Evolutionary conservation across 2,329 filamentous ascomycete species (phyloP).

Genomic region (Diaporthe citri): DNA sequence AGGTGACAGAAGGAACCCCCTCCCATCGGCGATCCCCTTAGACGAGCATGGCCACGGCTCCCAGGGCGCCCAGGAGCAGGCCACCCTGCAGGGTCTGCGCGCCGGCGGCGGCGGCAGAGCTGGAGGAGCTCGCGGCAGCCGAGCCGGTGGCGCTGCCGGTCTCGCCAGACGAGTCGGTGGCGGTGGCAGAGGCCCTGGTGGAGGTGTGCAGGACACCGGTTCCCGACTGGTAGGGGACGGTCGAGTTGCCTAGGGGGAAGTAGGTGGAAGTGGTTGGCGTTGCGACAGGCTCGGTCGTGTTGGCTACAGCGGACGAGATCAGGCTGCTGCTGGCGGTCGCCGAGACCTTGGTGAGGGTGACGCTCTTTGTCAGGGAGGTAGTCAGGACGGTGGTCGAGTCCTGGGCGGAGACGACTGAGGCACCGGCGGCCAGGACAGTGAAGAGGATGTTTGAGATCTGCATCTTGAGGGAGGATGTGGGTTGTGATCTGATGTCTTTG

Average conservation of each 20-base stretch:
- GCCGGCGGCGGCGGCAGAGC: conserved; percentile 33
- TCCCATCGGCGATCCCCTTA: not conserved
- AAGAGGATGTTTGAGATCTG: conserved; percentile 59
- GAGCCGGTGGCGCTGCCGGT: conserved; percentile 45
- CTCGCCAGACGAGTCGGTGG: conserved; percentile 1
- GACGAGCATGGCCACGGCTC: conserved; percentile 38
- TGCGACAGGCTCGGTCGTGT: conserved; percentile 43
- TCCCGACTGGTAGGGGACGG: conserved; percentile 45
- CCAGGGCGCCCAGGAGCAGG: conserved; percentile 37
- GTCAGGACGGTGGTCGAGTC: conserved; percentile 59
- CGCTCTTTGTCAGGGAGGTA: conserved; percentile 57
- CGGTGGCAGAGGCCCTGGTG: conserved; percentile 17
- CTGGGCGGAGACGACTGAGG: conserved; percentile 52
- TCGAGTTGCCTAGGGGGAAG: conserved; percentile 52
- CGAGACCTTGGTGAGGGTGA: conserved; percentile 64
- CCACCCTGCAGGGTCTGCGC: conserved; percentile 36
- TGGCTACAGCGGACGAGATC: conserved; percentile 44
- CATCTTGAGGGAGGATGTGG: conserved; percentile 54
- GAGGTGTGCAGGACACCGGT: conserved; percentile 29
- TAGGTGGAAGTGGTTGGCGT: conserved; percentile 46
- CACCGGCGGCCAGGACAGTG: conserved; percentile 56
- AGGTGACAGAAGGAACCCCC: not conserved
- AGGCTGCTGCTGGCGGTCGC: conserved; percentile 55
- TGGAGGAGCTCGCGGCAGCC: conserved; percentile 44
- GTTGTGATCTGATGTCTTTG: conserved; percentile 1